phyloP scores from a whole-genome alignment of 768 basidiomycete species.

The Collybiopsis luxurians region DNA sequence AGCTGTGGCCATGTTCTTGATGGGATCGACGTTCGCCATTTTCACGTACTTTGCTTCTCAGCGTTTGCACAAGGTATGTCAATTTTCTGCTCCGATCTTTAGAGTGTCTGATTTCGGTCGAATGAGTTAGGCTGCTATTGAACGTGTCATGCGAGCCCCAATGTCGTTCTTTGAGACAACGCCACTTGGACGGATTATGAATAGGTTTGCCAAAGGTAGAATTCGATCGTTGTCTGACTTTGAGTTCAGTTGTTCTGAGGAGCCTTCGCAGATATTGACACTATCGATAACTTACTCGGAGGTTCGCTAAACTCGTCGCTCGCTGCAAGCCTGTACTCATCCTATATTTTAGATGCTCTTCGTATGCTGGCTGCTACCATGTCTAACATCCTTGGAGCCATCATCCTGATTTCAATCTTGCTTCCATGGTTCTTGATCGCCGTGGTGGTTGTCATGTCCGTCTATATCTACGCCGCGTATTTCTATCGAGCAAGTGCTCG shows the following conservation, averaged over 20 bases:
- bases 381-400: conserved; percentile 66
- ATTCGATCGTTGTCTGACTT: no score
- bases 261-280: conserved; percentile 59
- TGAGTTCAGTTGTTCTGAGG: no score
- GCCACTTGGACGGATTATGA: conserved; percentile 87
- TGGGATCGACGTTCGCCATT: conserved; percentile 62
- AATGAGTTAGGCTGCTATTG: conserved; percentile 48
- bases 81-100: not conserved
- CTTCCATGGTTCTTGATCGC: conserved; percentile 85
- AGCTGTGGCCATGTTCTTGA: conserved; percentile 64
- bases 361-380: conserved; percentile 69
- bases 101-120: not conserved
- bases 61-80: conserved; percentile 55
- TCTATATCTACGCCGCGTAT: conserved; percentile 68
- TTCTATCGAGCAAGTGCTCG: conserved; percentile 88
- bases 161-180: conserved; percentile 92
- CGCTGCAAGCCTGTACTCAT: not conserved
- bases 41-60: conserved; percentile 80
- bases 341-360: conserved; percentile 49
- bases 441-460: conserved; percentile 51
- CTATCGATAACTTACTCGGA: conserved; percentile 71
- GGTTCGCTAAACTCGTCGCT: conserved; percentile 27
- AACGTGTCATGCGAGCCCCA: conserved; percentile 76
- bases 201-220: conserved; percentile 79
- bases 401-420: conserved; percentile 75